phyloP scores from a whole-genome alignment of 805 yeast genomes.

The Crinitomyces ghanaensis region DNA sequence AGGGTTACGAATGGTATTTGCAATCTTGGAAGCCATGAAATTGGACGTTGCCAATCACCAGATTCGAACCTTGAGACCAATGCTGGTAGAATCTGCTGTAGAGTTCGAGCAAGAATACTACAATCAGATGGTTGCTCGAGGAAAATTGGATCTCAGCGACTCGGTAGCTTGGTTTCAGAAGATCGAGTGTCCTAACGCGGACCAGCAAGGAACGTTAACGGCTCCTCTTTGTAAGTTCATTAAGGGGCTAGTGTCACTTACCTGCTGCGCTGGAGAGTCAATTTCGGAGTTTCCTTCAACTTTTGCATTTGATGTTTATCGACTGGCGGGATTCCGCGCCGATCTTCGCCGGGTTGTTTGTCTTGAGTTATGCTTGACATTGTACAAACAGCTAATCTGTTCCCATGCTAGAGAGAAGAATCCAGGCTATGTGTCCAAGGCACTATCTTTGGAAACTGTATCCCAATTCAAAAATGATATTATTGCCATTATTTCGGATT shows the following conservation, averaged over 20 bases:
- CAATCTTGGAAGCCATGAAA: constrained; percentile 87
- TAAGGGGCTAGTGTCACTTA: constrained; percentile 36
- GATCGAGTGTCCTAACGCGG: not conserved
- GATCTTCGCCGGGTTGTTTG: constrained; percentile 81
- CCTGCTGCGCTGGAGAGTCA: constrained; percentile 58
- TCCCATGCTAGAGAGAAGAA: constrained; percentile 27
- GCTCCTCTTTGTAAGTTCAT: too few relatives aligned
- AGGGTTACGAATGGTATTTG: constrained; percentile 67
- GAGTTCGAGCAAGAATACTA: constrained; percentile 81
- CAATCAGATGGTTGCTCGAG: constrained; percentile 31
- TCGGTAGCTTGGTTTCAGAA: constrained; percentile 56
- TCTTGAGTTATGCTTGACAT: constrained; percentile 56
- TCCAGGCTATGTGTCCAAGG: constrained; percentile 19
- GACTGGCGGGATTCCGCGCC: constrained; percentile 67
- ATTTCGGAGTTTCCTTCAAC: constrained; percentile 74
- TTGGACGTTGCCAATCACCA: constrained; percentile 93
- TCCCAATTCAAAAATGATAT: constrained; percentile 55
- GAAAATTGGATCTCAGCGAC: constrained; percentile 48
- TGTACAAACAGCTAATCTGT: constrained; percentile 55
- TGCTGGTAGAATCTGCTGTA: constrained; percentile 73
- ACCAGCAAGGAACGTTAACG: constrained; percentile 7
- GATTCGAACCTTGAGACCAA: constrained; percentile 73
- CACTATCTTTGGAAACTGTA: constrained; percentile 21
- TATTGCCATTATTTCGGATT: constrained; percentile 70
- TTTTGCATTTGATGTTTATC: constrained; percentile 71